Percentiles rank a stretch among this genome's conserved stretches.
phyloP scores from a whole-genome alignment of 1,284 basidiomycete genomes.

The Termitomyces sp. region DNA sequence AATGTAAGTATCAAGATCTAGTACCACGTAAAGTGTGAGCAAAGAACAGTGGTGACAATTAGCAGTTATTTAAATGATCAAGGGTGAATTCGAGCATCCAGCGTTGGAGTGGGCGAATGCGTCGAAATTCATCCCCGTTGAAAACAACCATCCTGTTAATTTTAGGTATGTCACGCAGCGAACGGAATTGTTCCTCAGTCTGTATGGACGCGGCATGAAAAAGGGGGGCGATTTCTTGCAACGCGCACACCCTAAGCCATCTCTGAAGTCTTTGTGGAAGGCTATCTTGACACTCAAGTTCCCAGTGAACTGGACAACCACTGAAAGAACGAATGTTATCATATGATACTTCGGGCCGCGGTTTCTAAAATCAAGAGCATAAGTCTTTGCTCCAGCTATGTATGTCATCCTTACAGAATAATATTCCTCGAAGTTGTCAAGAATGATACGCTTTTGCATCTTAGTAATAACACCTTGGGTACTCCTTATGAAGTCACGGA shows the following conservation, averaged over 20 bases:
- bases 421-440: neutral
- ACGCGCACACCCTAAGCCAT: slow-evolving; percentile 12
- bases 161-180: slow-evolving; percentile 19
- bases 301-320: neutral
- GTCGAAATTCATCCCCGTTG: slow-evolving; percentile 12
- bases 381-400: neutral
- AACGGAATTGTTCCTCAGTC: slow-evolving; percentile 18
- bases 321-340: neutral
- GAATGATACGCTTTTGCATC: neutral
- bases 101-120: slow-evolving; percentile 3
- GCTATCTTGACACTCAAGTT: neutral
- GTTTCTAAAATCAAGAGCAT: no score
- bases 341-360: no score
- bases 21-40: no score
- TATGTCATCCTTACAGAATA: neutral
- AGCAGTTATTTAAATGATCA: no score
- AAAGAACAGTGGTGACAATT: no score
- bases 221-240: slow-evolving; percentile 22
- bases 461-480: neutral
- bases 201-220: slow-evolving; percentile 20
- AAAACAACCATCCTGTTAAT: no score
- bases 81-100: slow-evolving; percentile 3
- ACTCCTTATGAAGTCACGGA: no score
- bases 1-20: no score
- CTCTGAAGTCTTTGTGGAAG: neutral